Conservation (phyloP, 1,139 yeast genomes). For the Tardiomyces depauwii region DNA sequence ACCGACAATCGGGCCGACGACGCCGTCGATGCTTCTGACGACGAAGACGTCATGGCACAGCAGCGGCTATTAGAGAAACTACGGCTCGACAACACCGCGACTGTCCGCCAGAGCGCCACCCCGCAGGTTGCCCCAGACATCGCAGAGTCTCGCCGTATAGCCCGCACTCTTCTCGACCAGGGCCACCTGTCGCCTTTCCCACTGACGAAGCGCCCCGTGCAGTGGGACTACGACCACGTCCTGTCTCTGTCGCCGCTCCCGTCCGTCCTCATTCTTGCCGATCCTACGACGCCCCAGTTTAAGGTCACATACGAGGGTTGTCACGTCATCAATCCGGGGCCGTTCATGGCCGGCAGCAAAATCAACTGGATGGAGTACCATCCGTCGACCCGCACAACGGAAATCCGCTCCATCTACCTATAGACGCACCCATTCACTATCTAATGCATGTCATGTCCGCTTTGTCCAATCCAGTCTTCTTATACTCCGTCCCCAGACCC, state of each 20-base stretch:
- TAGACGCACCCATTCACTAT: slow-evolving; percentile 10
- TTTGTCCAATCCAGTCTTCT: too few relatives aligned
- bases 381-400: slow-evolving; percentile 39
- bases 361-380: slow-evolving; percentile 61
- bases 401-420: slow-evolving; percentile 5
- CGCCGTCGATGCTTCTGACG: slow-evolving; percentile 10
- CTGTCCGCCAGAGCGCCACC: slow-evolving; percentile 2
- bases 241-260: slow-evolving; percentile 75
- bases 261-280: slow-evolving; percentile 39
- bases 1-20: slow-evolving; percentile 15
- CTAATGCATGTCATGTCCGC: background rate
- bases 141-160: slow-evolving; percentile 61
- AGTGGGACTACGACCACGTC: slow-evolving; percentile 59
- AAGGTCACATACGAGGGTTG: slow-evolving; percentile 78
- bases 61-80: slow-evolving; percentile 13
- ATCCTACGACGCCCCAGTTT: slow-evolving; percentile 57
- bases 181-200: slow-evolving; percentile 79
- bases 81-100: slow-evolving; percentile 2
- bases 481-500: too few relatives aligned
- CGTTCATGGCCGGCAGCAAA: slow-evolving; percentile 34
- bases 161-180: slow-evolving; percentile 75
- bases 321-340: slow-evolving; percentile 63
- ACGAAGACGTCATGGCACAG: slow-evolving; percentile 10
- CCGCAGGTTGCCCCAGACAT: slow-evolving; percentile 27
- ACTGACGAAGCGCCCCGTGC: slow-evolving; percentile 45